Conservation (phyloP, 1,284 basidiomycete genomes). For the Waitea zeae region DNA sequence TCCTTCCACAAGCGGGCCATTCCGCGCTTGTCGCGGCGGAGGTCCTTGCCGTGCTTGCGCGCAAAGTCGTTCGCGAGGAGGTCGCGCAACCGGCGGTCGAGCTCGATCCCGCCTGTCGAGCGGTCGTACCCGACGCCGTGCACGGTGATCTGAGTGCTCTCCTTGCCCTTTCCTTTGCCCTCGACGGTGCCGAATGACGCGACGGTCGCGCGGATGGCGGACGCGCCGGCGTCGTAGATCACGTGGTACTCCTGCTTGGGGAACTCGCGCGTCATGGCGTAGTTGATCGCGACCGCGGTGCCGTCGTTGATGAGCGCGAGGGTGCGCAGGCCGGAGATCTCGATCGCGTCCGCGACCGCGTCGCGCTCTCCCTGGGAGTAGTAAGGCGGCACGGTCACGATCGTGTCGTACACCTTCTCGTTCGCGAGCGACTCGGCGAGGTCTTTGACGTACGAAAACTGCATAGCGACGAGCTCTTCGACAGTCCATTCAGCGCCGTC, state of each 20-base stretch:
- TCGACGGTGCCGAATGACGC: slow-evolving; percentile 57
- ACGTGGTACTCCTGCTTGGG: slow-evolving; percentile 66
- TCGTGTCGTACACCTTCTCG: slow-evolving; percentile 65
- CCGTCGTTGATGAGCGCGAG: slow-evolving; percentile 86
- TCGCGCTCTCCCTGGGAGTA: slow-evolving; percentile 81
- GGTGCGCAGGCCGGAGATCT: slow-evolving; percentile 76
- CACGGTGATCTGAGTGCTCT: slow-evolving; percentile 63
- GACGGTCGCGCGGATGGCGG: slow-evolving; percentile 76
- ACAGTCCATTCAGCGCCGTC: slow-evolving; percentile 62
- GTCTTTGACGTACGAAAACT: slow-evolving; percentile 79
- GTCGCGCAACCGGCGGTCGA: slow-evolving; percentile 76
- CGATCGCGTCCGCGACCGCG: slow-evolving; percentile 80
- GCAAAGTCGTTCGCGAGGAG: slow-evolving; percentile 69
- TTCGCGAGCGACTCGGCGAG: slow-evolving; percentile 69
- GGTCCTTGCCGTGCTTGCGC: slow-evolving; percentile 42
- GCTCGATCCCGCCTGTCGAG: slow-evolving; percentile 61
- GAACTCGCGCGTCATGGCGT: slow-evolving; percentile 90
- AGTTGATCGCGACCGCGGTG: slow-evolving; percentile 85
- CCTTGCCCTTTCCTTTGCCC: slow-evolving; percentile 21
- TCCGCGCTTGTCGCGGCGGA: slow-evolving; percentile 62
- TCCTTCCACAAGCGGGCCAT: slow-evolving; percentile 94
- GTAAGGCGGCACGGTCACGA: slow-evolving; percentile 78
- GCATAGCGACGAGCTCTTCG: slow-evolving; percentile 91
- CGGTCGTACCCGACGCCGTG: slow-evolving; percentile 71
- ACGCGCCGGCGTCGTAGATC: slow-evolving; percentile 89